Conservation (phyloP, 2,329 filamentous ascomycete species). For the Beauveria medogensis region DNA sequence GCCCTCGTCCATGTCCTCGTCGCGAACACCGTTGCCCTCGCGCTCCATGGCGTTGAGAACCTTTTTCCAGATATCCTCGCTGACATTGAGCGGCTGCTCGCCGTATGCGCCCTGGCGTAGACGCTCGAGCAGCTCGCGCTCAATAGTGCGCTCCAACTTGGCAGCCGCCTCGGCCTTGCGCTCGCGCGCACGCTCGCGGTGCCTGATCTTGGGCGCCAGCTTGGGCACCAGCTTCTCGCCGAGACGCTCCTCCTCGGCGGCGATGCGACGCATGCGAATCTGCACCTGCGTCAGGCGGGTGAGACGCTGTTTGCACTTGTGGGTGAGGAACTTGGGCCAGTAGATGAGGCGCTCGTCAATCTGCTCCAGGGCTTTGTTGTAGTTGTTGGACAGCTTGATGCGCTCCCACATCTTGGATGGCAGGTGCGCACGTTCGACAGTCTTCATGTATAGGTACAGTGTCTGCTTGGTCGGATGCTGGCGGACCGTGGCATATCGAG, state of each 20-base stretch:
- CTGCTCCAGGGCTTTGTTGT: constrained; percentile 78
- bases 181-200: constrained; percentile 67
- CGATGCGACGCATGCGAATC: constrained; percentile 70
- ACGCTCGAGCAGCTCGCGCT: constrained; percentile 87
- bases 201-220: constrained; percentile 80
- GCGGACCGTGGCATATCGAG: constrained; percentile 85
- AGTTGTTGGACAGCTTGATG: constrained; percentile 84
- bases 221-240: constrained; percentile 85
- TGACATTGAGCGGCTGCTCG: constrained; percentile 88
- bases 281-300: constrained; percentile 88
- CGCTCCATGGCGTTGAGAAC: constrained; percentile 85
- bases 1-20: constrained; percentile 83
- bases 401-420: constrained; percentile 92
- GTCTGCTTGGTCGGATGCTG: constrained; percentile 71
- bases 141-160: constrained; percentile 92
- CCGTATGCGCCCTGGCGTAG: constrained; percentile 90
- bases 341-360: constrained; percentile 82
- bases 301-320: constrained; percentile 94
- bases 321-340: constrained; percentile 87
- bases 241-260: constrained; percentile 80
- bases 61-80: constrained; percentile 94
- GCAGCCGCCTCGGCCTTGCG: constrained; percentile 73
- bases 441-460: constrained; percentile 96
- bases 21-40: constrained; percentile 71
- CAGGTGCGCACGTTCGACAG: constrained; percentile 78